phyloP scores from a whole-genome alignment of 305 asterid genomes.

The Nicotiana rustica region DNA sequence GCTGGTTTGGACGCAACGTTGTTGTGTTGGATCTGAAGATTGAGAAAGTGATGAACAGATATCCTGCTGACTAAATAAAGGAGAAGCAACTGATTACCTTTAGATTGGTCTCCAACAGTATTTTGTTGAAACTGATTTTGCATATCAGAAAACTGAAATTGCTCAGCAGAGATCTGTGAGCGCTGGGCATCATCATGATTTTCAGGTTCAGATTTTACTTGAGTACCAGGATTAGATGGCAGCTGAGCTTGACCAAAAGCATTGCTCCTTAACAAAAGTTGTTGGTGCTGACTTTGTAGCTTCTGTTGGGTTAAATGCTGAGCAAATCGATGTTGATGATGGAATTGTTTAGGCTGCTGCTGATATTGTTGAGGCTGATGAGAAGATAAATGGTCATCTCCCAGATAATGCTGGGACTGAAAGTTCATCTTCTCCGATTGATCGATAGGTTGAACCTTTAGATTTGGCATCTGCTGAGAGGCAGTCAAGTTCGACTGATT shows the following conservation, averaged over 20 bases:
- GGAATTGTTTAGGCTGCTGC: slow-evolving; percentile 75
- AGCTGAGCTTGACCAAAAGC: slow-evolving; percentile 61
- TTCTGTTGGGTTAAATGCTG: slow-evolving; percentile 71
- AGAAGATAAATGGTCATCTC: slow-evolving; percentile 60
- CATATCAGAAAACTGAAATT: slow-evolving; percentile 62
- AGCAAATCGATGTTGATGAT: slow-evolving; percentile 54
- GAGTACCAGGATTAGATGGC: slow-evolving; percentile 60
- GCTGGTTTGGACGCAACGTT: slow-evolving; percentile 61
- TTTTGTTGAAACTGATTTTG: slow-evolving; percentile 65
- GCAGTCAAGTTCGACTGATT: slow-evolving; percentile 57
- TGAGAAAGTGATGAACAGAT: slow-evolving; percentile 53
- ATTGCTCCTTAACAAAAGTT: slow-evolving; percentile 56
- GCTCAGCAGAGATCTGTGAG: slow-evolving; percentile 65
- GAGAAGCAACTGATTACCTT: slow-evolving; percentile 61
- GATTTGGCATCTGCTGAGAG: slow-evolving; percentile 59
- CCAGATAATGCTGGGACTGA: slow-evolving; percentile 57
- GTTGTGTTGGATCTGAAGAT: slow-evolving; percentile 68
- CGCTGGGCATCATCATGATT: slow-evolving; percentile 55
- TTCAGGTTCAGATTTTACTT: slow-evolving; percentile 63
- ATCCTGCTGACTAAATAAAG: slow-evolving; percentile 60
- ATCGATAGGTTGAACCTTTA: slow-evolving; percentile 59
- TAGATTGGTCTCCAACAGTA: slow-evolving; percentile 58
- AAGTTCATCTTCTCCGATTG: slow-evolving; percentile 61
- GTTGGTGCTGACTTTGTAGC: slow-evolving; percentile 69
- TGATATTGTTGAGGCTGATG: slow-evolving; percentile 66